phyloP scores from a whole-genome alignment of 192 early-diverging fungal species.

The Neocallimastix lanati region DNA sequence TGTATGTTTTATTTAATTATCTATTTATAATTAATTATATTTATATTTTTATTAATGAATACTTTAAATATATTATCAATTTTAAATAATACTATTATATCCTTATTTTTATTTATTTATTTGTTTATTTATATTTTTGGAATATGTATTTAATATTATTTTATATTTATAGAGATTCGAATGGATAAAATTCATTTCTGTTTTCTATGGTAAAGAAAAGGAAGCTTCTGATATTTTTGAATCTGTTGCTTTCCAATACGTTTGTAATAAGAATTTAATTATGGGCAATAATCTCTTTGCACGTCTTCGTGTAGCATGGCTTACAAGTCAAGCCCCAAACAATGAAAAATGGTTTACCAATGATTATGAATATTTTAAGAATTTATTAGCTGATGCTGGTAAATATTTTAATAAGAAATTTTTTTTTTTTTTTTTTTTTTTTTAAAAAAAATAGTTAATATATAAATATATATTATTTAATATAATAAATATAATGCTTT shows the following conservation, averaged over 20 bases:
- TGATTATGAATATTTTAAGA: background rate
- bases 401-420: too few relatives aligned
- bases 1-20: background rate
- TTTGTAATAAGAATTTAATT: background rate
- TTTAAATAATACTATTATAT: too few relatives aligned
- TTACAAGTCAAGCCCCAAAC: background rate
- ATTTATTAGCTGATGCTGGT: background rate
- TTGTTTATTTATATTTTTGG: too few relatives aligned
- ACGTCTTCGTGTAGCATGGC: background rate
- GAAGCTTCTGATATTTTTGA: background rate
- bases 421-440: too few relatives aligned
- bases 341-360: background rate
- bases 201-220: background rate
- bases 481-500: too few relatives aligned
- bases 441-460: too few relatives aligned
- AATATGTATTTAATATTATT: too few relatives aligned
- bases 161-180: background rate
- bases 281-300: background rate
- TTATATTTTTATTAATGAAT: too few relatives aligned
- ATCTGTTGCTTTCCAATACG: background rate
- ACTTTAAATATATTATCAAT: too few relatives aligned
- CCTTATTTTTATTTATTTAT: too few relatives aligned
- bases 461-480: too few relatives aligned
- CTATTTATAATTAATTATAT: too few relatives aligned
- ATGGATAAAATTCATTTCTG: background rate